Conservation (phyloP, 441 rosid genomes). For the Lagerstroemia fauriei region DNA sequence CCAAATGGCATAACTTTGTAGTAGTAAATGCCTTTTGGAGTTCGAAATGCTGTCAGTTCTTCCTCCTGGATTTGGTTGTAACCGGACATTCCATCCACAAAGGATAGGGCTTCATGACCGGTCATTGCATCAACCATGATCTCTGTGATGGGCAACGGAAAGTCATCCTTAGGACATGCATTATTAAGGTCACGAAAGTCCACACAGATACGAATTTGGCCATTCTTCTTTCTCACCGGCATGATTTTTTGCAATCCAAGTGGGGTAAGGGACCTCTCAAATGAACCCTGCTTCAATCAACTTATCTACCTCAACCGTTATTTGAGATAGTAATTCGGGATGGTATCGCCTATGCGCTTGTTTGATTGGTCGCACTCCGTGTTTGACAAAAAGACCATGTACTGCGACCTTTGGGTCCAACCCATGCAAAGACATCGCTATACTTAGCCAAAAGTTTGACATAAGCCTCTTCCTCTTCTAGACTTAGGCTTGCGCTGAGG, state of each 20-base stretch:
- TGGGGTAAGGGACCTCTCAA: background rate
- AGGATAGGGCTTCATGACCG: background rate
- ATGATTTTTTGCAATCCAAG: constrained; percentile 2
- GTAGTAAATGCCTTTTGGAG: background rate
- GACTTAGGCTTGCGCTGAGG: too few species aligned
- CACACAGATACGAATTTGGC: background rate
- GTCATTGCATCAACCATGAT: background rate
- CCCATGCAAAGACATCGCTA: too few species aligned
- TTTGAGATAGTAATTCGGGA: too few species aligned
- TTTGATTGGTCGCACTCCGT: too few species aligned
- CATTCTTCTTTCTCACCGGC: constrained; percentile 6
- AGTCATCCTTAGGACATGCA: constrained; percentile 1
- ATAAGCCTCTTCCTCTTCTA: too few species aligned
- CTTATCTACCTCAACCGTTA: too few species aligned
- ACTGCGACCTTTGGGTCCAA: too few species aligned
- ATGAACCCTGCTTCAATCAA: too few species aligned
- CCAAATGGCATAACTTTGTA: constrained; percentile 9
- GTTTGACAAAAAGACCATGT: too few species aligned
- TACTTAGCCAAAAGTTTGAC: too few species aligned
- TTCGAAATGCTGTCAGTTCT: background rate
- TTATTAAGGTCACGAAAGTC: constrained; percentile 6
- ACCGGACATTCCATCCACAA: background rate
- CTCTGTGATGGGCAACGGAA: background rate
- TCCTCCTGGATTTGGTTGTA: background rate
- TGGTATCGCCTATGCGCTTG: too few species aligned